phyloP scores from a whole-genome alignment of 148 eudicot species.

The Oxyria digyna region DNA sequence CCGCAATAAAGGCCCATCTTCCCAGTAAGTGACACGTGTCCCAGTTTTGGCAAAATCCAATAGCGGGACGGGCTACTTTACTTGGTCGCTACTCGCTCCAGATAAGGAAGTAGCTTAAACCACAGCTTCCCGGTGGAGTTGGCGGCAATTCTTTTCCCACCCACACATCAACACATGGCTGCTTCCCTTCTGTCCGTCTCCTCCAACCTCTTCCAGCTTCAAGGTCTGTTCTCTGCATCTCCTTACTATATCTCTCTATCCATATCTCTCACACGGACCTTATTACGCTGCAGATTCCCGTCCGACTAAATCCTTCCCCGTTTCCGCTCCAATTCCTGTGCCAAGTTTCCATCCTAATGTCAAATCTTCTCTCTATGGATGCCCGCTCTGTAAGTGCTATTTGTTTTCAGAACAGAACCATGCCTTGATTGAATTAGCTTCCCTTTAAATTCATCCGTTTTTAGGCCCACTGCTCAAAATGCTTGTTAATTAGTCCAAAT shows the following conservation, averaged over 20 bases:
- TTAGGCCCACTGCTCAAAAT: background rate
- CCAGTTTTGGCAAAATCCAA: background rate
- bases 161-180: background rate
- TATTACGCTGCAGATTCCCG: background rate
- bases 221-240: background rate
- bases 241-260: background rate
- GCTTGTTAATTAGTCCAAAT: background rate
- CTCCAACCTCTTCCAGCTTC: background rate
- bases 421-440: background rate
- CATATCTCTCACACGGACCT: background rate
- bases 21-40: background rate
- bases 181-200: background rate
- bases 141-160: background rate
- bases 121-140: background rate
- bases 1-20: background rate
- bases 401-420: background rate
- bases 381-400: background rate
- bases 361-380: background rate
- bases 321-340: background rate
- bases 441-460: background rate
- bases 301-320: background rate
- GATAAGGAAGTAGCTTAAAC: constrained; percentile 1
- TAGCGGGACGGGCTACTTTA: background rate
- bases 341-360: background rate
- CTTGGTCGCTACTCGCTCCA: background rate